Evolutionary conservation across 2,329 filamentous ascomycete genomes (phyloP).

Genomic region (Fusarium paranaense): DNA sequence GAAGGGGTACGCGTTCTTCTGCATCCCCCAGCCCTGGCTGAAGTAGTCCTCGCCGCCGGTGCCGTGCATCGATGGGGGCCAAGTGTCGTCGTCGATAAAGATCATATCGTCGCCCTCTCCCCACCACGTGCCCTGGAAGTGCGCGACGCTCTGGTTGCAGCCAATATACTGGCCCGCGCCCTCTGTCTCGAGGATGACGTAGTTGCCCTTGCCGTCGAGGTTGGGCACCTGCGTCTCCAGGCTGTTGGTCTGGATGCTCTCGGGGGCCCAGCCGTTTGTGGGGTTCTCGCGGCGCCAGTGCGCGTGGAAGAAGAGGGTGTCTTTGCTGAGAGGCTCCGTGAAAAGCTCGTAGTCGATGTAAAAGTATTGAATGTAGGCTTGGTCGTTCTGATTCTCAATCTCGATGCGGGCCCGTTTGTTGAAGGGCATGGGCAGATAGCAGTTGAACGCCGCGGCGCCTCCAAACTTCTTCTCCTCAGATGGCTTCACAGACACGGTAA

Average conservation of each 20-base stretch:
- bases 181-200: constrained; percentile 47
- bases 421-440: constrained; percentile 49
- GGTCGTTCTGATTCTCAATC: constrained; percentile 49
- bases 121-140: constrained; percentile 51
- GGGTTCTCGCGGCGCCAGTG: constrained; percentile 50
- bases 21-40: constrained; percentile 51
- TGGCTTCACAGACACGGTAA: constrained; percentile 49
- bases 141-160: constrained; percentile 48
- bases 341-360: constrained; percentile 51
- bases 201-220: constrained; percentile 45
- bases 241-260: constrained; percentile 47
- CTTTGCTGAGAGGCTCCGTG: constrained; percentile 39
- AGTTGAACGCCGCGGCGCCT: constrained; percentile 50
- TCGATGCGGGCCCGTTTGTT: constrained; percentile 51
- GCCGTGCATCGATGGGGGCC: constrained; percentile 50
- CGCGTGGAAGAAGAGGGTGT: constrained; percentile 50
- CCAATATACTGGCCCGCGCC: constrained; percentile 48
- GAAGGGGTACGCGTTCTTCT: constrained; percentile 50
- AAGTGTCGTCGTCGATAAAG: constrained; percentile 50
- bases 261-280: constrained; percentile 49
- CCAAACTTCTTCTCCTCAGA: constrained; percentile 50
- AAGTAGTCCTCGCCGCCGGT: constrained; percentile 51
- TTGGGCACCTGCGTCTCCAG: constrained; percentile 49
- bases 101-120: constrained; percentile 52
- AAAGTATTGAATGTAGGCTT: constrained; percentile 51